phyloP scores from a whole-genome alignment of 345 rosid genomes.

The Hibiscus trionum region DNA sequence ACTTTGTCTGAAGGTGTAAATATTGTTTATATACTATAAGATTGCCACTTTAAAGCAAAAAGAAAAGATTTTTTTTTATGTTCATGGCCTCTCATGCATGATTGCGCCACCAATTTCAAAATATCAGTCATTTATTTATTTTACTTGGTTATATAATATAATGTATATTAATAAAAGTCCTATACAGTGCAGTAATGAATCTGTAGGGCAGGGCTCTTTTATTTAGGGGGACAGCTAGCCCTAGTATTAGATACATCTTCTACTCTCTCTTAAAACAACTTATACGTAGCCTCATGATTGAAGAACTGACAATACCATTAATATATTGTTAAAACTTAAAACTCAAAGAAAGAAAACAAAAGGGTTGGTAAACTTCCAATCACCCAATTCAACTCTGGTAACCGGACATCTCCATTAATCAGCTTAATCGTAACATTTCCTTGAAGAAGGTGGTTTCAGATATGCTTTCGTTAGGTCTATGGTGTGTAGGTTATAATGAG shows the following conservation, averaged over 20 bases:
- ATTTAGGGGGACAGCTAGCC: conserved; percentile 9
- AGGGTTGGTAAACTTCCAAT: background rate
- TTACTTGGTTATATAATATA: background rate
- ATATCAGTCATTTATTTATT: background rate
- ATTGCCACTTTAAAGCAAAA: background rate
- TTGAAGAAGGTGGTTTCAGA: too few relatives aligned
- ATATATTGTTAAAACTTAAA: background rate
- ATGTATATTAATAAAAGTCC: background rate
- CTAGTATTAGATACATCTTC: background rate
- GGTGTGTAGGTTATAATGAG: background rate
- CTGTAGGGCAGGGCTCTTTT: conserved; percentile 10
- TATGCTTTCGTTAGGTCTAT: background rate
- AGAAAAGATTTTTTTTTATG: background rate
- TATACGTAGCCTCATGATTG: conserved; percentile 36
- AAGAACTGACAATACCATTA: conserved; percentile 20
- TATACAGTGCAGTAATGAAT: background rate
- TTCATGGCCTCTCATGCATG: background rate
- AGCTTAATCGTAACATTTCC: too few relatives aligned
- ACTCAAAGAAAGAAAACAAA: background rate
- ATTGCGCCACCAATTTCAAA: conserved; percentile 5
- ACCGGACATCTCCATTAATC: too few relatives aligned
- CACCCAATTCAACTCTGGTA: background rate
- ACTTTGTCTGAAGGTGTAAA: background rate
- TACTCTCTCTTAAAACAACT: background rate
- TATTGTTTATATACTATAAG: background rate